Base-by-base conservation (phyloP, 148 eudicot species). In the Salicornia ramosissima region DNA sequence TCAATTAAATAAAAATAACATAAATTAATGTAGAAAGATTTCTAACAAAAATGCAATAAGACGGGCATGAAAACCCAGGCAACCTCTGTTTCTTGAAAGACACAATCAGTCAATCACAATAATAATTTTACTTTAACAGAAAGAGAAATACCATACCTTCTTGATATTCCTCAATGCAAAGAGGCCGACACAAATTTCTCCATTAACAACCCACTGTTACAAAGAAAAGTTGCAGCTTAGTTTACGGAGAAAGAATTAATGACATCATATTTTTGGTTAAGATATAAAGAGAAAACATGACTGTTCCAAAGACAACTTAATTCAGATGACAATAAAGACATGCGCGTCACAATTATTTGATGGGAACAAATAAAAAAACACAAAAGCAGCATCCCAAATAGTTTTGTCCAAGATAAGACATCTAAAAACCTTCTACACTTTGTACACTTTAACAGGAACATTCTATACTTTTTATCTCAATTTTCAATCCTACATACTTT, bases 151-250 rank as follows among this genome's bases (percentile, higher is more conserved):
- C 30, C 54, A 13, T 83, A 93, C 98, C 98, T 90, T 85, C 71
- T 84, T 87, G 64, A 94, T 87, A 73, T 82, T 81, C 83, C 83
- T 84, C 64, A 84, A 21, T 55, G 98, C 90, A 85, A 94, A 94
- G 25, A 94, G 88, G 71, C 98, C 98, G 80, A 90, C 76, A 73
- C 97, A 94, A 69, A 94, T 92, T 77, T 94, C 98, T 72, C 98
- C 98, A 83, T 94, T 90, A 58, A 94, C 98, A 80, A 94, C 92
- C 98, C 98, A 94, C 98, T 93, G 92, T 75, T 74, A 71, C 64
- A 67, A 45, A 72, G 68, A 61, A 75, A 58, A 72, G 69, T n/a
- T 29, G 64, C 18, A 26, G 60, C 33, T 19, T 26, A 54, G 26
- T 28, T 64, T 58, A 66, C 52, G 46, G 62, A 64, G 51, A 31